Conservation (phyloP, 2,329 filamentous ascomycete genomes). For the Talaromyces sp. region DNA sequence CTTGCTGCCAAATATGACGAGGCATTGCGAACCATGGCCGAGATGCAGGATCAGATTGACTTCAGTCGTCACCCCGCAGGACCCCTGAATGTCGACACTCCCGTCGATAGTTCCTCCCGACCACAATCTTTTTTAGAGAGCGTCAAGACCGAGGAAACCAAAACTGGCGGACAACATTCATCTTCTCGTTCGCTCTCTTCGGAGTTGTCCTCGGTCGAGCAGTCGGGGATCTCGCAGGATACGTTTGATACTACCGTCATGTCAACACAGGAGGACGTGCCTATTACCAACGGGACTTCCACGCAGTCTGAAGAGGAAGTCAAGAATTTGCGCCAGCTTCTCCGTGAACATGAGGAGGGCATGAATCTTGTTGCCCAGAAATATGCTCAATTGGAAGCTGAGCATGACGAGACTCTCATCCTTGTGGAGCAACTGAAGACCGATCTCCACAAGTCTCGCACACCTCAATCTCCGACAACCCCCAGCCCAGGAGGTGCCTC, state of each 20-base stretch:
- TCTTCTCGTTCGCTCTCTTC: conserved; percentile 90
- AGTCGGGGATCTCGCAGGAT: conserved; percentile 66
- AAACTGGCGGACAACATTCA: conserved; percentile 66
- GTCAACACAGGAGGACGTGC: conserved; percentile 26
- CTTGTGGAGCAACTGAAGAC: conserved; percentile 89
- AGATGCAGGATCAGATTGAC: conserved; percentile 78
- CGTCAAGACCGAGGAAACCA: conserved; percentile 67
- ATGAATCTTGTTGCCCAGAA: conserved; percentile 71
- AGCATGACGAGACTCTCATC: conserved; percentile 78
- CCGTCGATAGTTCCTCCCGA: conserved; percentile 47
- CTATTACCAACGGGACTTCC: conserved; percentile 26
- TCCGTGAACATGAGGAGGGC: conserved; percentile 73
- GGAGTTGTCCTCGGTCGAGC: conserved; percentile 85
- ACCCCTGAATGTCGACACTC: conserved; percentile 44
- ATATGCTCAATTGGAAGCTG: conserved; percentile 77
- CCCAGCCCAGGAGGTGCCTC: conserved; percentile 49
- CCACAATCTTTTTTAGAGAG: conserved; percentile 85
- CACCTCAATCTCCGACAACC: conserved; percentile 55
- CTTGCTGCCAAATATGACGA: conserved; percentile 90
- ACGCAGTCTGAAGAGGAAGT: conserved; percentile 63
- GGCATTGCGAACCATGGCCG: conserved; percentile 74
- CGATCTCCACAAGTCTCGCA: conserved; percentile 76
- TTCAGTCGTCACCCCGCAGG: conserved; percentile 65
- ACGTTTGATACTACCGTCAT: conserved; percentile 59
- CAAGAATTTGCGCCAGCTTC: conserved; percentile 66